These are phyloP conservation scores for Phytopythium ostracodes DNA, from an alignment of 352 stramenopile species.

Conservation along the genomic window DNA sequence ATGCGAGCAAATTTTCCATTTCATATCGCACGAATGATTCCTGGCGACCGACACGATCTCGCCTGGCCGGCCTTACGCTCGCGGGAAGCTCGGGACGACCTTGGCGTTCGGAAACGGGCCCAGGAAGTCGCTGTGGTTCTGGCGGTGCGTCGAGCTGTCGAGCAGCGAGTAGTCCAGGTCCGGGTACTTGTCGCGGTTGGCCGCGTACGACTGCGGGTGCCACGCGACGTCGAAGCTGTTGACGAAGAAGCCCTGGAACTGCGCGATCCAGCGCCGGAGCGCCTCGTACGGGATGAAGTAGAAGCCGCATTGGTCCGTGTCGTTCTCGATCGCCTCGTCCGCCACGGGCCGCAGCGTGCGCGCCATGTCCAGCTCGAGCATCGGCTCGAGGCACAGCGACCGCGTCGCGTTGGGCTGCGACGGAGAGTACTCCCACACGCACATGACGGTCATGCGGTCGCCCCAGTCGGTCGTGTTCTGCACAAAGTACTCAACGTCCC, in stretches of 20 bases:
- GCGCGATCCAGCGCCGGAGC: constrained; percentile 67
- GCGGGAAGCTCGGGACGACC: constrained; percentile 44
- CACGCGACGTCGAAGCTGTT: constrained; percentile 80
- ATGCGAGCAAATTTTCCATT: neutral
- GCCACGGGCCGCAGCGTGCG: constrained; percentile 45
- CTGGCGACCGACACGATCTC: neutral
- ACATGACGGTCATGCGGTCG: constrained; percentile 83
- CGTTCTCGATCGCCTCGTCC: constrained; percentile 64
- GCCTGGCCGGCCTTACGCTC: neutral
- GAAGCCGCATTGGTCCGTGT: constrained; percentile 74
- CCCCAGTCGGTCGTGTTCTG: constrained; percentile 78
- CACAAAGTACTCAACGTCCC: constrained; percentile 73
- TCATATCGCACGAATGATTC: neutral
- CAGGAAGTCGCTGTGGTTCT: constrained; percentile 73
- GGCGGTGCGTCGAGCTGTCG: constrained; percentile 54
- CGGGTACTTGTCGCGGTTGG: constrained; percentile 43
- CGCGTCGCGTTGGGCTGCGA: constrained; percentile 31
- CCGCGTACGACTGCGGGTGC: constrained; percentile 60
- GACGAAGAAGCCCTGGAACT: constrained; percentile 80
- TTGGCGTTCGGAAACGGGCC: constrained; percentile 70
- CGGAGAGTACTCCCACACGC: constrained; percentile 71
- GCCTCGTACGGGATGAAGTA: constrained; percentile 83
- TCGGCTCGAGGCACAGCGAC: constrained; percentile 67
- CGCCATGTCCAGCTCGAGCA: constrained; percentile 69
- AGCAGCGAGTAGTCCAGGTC: constrained; percentile 68